Percentiles rank a stretch among this genome's conserved stretches.
Evolutionary conservation across 2,329 filamentous ascomycete species (phyloP).

Genomic region (Beauveria australis): DNA sequence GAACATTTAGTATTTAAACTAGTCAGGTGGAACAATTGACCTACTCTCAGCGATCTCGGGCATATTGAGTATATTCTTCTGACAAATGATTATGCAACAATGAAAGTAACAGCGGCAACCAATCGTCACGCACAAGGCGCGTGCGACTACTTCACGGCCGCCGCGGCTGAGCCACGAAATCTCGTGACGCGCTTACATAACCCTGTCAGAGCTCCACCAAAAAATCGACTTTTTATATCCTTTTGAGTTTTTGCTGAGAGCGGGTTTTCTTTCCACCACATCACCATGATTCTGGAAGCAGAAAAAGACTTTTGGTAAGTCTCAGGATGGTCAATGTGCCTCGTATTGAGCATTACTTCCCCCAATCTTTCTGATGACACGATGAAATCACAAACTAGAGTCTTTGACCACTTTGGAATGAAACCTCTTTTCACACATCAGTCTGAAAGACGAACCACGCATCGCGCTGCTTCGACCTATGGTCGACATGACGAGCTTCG

Average conservation of each 20-base stretch:
- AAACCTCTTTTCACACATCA: conserved; percentile 85
- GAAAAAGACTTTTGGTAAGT: conserved; percentile 21
- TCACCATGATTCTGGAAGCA: conserved; percentile 7
- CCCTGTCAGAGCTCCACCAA: conserved; percentile 6
- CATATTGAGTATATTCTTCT: conserved; percentile 31
- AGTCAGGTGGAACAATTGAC: background rate
- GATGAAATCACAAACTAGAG: conserved; percentile 88
- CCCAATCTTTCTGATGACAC: conserved; percentile 62
- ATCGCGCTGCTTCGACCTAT: background rate
- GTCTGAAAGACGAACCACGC: conserved; percentile 55
- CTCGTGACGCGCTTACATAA: conserved; percentile 24
- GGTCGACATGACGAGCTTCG: background rate
- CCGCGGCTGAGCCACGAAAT: conserved; percentile 22
- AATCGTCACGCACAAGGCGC: background rate
- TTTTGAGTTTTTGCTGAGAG: conserved; percentile 18
- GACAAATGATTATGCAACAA: background rate
- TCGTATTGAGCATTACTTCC: conserved; percentile 11
- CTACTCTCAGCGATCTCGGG: conserved; percentile 56
- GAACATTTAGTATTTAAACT: conserved; percentile 4
- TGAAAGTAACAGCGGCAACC: background rate
- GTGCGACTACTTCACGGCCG: background rate
- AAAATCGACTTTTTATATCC: conserved; percentile 15
- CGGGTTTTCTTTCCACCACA: conserved; percentile 16
- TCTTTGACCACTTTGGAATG: conserved; percentile 84
- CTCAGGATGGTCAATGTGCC: background rate